Conservation (phyloP, 2,329 filamentous ascomycete genomes). For the Aotearoamyces nothofagi region DNA sequence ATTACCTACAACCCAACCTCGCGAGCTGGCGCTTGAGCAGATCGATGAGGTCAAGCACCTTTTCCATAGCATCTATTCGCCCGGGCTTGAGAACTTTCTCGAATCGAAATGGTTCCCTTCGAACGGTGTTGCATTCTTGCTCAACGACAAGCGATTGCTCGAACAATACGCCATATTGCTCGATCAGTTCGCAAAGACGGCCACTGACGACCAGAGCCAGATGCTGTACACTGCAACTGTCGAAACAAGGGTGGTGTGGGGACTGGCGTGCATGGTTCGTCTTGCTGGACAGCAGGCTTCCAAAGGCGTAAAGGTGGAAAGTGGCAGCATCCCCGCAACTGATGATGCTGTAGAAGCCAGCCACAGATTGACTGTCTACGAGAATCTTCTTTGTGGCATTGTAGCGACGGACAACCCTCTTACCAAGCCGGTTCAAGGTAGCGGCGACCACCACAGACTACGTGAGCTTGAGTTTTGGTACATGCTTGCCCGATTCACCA, state of each 20-base stretch:
- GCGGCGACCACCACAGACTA: constrained; percentile 35
- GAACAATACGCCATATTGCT: constrained; percentile 55
- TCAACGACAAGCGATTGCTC: constrained; percentile 41
- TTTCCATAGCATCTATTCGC: constrained; percentile 63
- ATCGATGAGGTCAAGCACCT: constrained; percentile 55
- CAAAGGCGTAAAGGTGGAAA: constrained; percentile 16
- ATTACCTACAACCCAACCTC: constrained; percentile 26
- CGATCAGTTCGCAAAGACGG: constrained; percentile 31
- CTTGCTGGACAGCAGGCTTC: constrained; percentile 14
- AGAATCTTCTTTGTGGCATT: constrained; percentile 61
- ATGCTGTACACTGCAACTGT: constrained; percentile 37
- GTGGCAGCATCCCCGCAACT: constrained; percentile 28
- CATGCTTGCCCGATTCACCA: constrained; percentile 56
- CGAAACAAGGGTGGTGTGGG: constrained; percentile 45
- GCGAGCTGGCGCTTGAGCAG: constrained; percentile 21
- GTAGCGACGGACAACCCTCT: constrained; percentile 44
- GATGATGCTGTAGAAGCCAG: constrained; percentile 49
- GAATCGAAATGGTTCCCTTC: constrained; percentile 72
- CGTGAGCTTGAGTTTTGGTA: constrained; percentile 74
- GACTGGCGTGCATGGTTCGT: constrained; percentile 31
- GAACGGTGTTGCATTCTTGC: constrained; percentile 24
- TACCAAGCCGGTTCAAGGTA: constrained; percentile 31
- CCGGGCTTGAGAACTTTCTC: constrained; percentile 58
- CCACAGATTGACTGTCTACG: constrained; percentile 59
- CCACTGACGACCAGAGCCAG: constrained; percentile 32